These are phyloP conservation scores for Lentinula novae-zelandiae DNA, from an alignment of 1,284 basidiomycete genomes.

Conservation along the genomic window DNA sequence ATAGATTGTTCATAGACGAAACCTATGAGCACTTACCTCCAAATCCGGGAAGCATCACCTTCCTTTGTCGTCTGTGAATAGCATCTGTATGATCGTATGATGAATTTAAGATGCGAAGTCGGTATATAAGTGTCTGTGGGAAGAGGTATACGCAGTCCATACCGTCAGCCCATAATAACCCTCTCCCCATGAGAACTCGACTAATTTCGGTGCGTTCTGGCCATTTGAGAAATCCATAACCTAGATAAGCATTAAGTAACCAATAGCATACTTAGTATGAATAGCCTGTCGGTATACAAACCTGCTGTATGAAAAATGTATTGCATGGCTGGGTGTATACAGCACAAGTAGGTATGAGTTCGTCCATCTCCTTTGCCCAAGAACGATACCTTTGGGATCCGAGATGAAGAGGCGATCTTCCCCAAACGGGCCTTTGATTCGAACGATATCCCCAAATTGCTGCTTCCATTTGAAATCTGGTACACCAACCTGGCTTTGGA, in stretches of 20 bases:
- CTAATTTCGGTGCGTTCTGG: constrained; percentile 41
- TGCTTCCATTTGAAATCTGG: constrained; percentile 50
- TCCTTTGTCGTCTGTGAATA: constrained; percentile 40
- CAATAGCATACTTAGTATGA: neutral
- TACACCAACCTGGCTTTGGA: constrained; percentile 45
- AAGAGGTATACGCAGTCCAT: neutral
- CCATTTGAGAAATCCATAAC: constrained; percentile 42
- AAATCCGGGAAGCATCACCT: constrained; percentile 44
- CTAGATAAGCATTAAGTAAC: constrained; percentile 19
- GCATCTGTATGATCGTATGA: constrained; percentile 27
- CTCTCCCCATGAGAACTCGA: constrained; percentile 39
- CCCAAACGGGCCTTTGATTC: constrained; percentile 33
- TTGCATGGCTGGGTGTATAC: constrained; percentile 32
- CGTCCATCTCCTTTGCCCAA: neutral
- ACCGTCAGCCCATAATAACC: constrained; percentile 37
- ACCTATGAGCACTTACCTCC: constrained; percentile 23
- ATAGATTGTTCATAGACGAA: too few species aligned
- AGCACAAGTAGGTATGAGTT: neutral
- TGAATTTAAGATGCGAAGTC: neutral
- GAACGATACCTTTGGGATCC: constrained; percentile 29
- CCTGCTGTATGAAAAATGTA: constrained; percentile 45
- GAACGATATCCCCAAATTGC: constrained; percentile 44
- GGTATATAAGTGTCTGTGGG: neutral
- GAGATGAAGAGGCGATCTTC: constrained; percentile 41
- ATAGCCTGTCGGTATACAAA: constrained; percentile 12